Conservation (phyloP, 2,329 filamentous ascomycete genomes). For the Camillea tinctor region DNA sequence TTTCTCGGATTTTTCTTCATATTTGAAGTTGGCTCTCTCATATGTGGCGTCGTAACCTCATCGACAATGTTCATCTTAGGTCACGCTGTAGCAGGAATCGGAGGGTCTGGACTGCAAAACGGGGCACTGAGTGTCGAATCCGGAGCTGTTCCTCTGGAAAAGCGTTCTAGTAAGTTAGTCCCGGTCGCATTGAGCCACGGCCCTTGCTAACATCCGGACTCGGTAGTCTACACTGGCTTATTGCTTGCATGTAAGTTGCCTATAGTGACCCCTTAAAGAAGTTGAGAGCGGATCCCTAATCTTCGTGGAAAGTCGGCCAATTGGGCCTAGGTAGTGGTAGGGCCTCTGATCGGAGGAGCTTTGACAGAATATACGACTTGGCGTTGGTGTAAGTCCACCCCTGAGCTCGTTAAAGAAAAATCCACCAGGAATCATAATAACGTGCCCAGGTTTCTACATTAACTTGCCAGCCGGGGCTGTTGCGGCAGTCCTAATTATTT, state of each 20-base stretch:
- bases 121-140: conserved; percentile 52
- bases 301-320: conserved; percentile 5
- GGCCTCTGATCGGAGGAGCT: conserved; percentile 46
- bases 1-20: conserved; percentile 44
- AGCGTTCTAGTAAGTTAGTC: conserved; percentile 33
- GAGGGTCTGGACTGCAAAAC: conserved; percentile 50
- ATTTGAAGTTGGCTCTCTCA: conserved; percentile 55
- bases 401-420: no score
- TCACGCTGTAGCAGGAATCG: conserved; percentile 52
- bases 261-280: conserved; percentile 44
- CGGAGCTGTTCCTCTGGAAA: conserved; percentile 37
- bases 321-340: conserved; percentile 26
- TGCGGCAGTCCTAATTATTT: conserved; percentile 32
- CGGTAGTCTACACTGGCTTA: conserved; percentile 14
- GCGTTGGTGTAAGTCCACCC: conserved; percentile 41
- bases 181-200: not conserved
- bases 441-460: conserved; percentile 41
- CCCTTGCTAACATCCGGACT: not conserved
- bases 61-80: conserved; percentile 55
- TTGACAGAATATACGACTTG: conserved; percentile 41
- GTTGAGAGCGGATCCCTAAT: conserved; percentile 40
- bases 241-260: conserved; percentile 28
- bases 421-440: not conserved
- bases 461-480: conserved; percentile 45
- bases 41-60: conserved; percentile 50